Evolutionary conservation across 495 filamentous ascomycete species (phyloP), one percentile per base, ranked within the genome.

Genomic region (Mytilinidion resinicola): DNA sequence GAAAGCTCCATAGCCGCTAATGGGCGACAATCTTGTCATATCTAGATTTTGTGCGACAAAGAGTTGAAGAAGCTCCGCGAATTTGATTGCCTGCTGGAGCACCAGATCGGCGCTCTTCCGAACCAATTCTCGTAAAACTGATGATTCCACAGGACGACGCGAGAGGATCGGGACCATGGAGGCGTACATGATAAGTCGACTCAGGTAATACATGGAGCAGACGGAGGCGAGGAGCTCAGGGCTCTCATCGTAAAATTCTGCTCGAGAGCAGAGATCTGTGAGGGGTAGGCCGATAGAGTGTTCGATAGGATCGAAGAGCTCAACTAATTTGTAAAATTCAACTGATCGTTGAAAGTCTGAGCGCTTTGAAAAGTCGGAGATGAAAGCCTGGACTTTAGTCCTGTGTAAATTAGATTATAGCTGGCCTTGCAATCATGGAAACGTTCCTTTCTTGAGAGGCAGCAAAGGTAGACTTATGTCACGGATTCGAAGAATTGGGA

Each of bases 311-410:
- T 52, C 50, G 50, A 15, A 52, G 50, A 52, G 5, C 50, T 52
- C 19, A 0, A 52, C 36, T 1, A 52, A 35, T 52, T 17, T 35
- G 19, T 52, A 35, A 6, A 52, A 11, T 25, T 52, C 9, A 52
- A 35, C 1, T 52, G 30, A 10, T 36, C 50, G 15, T 52, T 52
- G 50, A 52, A 33, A 1, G 11, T 25, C 15, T 52, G 50, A 52
- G 50, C 36, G 11, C 33, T 35, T 30, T 9, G 21, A 6, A 20
- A 20, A 52, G 15, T 52, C 50, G 50, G 50, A 52, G 50, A 52
- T 25, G 33, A 52, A 52, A 52, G 50, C 15, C 50, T 52, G 50
- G 30, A 52, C 50, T 52, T 52, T 52, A 33, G 50, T 52, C 50
- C 50, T 52, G 21, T 25, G 25, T 35, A 52, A 35, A 35, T 35